Conservation (phyloP, 768 basidiomycete species). For the Lactarius quietus region DNA sequence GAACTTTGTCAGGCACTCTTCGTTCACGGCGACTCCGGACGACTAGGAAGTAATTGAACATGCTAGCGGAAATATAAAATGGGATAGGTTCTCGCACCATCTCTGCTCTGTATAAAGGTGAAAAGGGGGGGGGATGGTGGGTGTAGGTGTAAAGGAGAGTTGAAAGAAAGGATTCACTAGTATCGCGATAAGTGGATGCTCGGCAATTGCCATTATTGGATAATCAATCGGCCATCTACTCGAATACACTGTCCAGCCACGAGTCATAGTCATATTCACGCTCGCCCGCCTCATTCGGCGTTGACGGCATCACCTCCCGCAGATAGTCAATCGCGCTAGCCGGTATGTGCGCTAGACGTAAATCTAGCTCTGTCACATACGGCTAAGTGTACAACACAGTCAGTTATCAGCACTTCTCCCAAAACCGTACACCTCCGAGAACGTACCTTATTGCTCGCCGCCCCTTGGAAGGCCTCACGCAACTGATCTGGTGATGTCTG, state of each 20-base stretch:
- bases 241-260: conserved; percentile 80
- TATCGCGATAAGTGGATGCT: conserved; percentile 18
- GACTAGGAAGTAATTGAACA: conserved; percentile 36
- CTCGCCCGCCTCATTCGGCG: conserved; percentile 52
- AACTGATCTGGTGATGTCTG: conserved; percentile 91
- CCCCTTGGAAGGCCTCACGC: conserved; percentile 88
- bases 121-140: conserved; percentile 1
- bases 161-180: neutral
- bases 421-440: neutral
- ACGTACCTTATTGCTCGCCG: conserved; percentile 83
- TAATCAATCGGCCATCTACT: conserved; percentile 33
- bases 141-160: too few species aligned
- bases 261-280: conserved; percentile 75
- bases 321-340: conserved; percentile 74
- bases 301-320: conserved; percentile 71
- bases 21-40: conserved; percentile 64
- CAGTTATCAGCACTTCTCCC: conserved; percentile 6
- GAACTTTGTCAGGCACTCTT: conserved; percentile 55
- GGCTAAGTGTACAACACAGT: conserved; percentile 57
- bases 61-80: neutral
- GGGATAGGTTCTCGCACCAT: conserved; percentile 19
- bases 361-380: conserved; percentile 90
- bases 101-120: conserved; percentile 5
- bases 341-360: conserved; percentile 80
- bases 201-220: conserved; percentile 22